Evolutionary conservation across 2,329 filamentous ascomycete species (phyloP), one percentile per base, ranked within the genome.

Genomic region (Septoria petroselini): DNA sequence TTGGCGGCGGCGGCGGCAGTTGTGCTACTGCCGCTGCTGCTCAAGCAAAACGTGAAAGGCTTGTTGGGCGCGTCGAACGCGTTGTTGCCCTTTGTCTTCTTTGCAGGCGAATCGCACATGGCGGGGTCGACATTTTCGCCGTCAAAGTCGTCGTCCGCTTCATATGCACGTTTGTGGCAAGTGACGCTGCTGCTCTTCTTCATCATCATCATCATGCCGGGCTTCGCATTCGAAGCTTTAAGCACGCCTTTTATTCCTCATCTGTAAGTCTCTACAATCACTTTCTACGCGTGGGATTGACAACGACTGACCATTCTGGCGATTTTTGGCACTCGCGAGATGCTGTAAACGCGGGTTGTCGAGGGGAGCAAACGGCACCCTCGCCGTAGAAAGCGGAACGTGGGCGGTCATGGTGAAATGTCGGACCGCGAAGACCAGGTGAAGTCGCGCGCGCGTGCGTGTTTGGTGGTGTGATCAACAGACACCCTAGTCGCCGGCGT

Each of bases 341-440:
- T 76, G 81, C 68, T 88, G 84, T 19, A 91, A 76, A 59, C 87
- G 81, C 49, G 82, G 73, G 60, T 76, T 77, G 65, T 87, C 81
- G 47, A 91, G 76, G 41, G 84, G 84, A 65, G 83, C 86, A 68
- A 91, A 90, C 4, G 86, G 86, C 71, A 88, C 85, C 64, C 86
- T 81, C 55, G 62, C 60, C 58, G 66, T 58, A 39, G 65, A 61
- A 11, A 27, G 5, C n/a, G n/a, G n/a, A 8, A 54, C 57, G 57
- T 61, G 59, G 23, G 65, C 57, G 15, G 66, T 67, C 49, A 51
- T 40, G 48, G 50, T 54, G 46, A 46, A 46, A 50, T 52, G 41
- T 53, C 50, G 41, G 47, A 30, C 17, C 31, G n/a, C 33, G 14
- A 14, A 37, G 8, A 14, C 18, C 8, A 29, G 27, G 39, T 29